Evolutionary conservation across 2,329 filamentous ascomycete species (phyloP).

Genomic region (Xylaria sp.): DNA sequence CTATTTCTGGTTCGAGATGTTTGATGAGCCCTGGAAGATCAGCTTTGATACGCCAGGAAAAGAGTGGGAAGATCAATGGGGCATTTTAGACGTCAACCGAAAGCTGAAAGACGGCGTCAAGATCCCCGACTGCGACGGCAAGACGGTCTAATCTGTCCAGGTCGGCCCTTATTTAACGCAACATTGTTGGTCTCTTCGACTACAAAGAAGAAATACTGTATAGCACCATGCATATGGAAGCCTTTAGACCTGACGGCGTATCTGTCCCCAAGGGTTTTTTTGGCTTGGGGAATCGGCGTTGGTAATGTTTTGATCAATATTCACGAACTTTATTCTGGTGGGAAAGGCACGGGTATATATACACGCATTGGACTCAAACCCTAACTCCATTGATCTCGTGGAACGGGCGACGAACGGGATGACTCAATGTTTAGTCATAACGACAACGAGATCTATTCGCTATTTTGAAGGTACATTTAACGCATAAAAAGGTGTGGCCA

Average conservation of each 20-base stretch:
- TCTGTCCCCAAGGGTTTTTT: constrained; percentile 14
- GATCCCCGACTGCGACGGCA: constrained; percentile 88
- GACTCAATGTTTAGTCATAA: neutral
- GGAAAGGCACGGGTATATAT: constrained; percentile 22
- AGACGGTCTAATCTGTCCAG: constrained; percentile 63
- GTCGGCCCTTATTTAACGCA: neutral
- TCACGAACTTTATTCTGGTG: neutral
- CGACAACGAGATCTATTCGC: neutral
- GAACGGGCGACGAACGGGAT: constrained; percentile 1
- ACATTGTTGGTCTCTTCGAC: neutral
- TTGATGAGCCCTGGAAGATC: constrained; percentile 96
- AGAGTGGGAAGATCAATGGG: constrained; percentile 96
- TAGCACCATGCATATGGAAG: constrained; percentile 2
- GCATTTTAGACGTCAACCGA: constrained; percentile 85
- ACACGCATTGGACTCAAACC: constrained; percentile 1
- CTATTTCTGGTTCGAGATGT: constrained; percentile 98
- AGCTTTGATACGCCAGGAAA: constrained; percentile 73
- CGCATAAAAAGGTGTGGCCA: constrained; percentile 13
- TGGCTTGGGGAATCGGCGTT: constrained; percentile 23
- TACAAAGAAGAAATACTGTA: constrained; percentile 13
- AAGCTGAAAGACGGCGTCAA: constrained; percentile 85
- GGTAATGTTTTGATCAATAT: constrained; percentile 18
- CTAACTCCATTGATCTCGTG: neutral
- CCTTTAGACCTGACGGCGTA: constrained; percentile 21
- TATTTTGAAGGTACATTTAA: constrained; percentile 9